Evolutionary conservation across 2,329 filamentous ascomycete genomes (phyloP), one percentile per base, ranked within the genome.

Genomic region (Colletotrichum tanaceti): DNA sequence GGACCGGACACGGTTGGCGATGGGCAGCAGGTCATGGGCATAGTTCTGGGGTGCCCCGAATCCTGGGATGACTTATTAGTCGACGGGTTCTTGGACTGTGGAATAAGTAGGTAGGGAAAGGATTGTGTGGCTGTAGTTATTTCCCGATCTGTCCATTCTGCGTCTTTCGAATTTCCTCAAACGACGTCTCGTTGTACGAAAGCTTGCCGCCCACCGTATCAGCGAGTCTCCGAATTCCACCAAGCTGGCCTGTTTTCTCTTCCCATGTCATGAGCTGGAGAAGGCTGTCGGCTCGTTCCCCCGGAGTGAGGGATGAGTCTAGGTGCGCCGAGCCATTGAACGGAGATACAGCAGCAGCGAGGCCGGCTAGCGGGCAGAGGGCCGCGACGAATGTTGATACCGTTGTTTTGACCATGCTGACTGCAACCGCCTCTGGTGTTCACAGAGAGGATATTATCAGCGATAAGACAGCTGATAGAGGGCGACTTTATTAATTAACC

Each of bases 31-130:
- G 52, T 76, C 72, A 32, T 74, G 49, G 1, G 74, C 73, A 58
- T 75, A 75, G 38, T 78, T 78, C 20, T 73, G 73, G 54, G 75
- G 74, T 2, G 71, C 63, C 10, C 76, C 76, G 47, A 74, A 75
- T 2, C 74, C 74, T 77, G 20, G 5, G 5, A 43, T 55, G 9
- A 18, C 16, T n/a, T n/a, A n/a, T 14, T 24, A 46, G 43, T 20
- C 4, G 6, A 10, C 1, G 1, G 18, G 6, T 62, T 1, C 41
- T n/a, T 6, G 41, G 41, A 2, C 14, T 22, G 5, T 41, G 16
- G 5, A 7, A 7, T 13, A 20, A 6, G 46, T 14, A 3, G 20
- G 14, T 43, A 11, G 28, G 28, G 28, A 28, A 7, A 28, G 0
- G 1, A 1, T 28, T n/a, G n/a, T 28, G 28, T 9, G 28, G 1